Evolutionary conservation across 106 monocot genomes (phyloP), one percentile per base, ranked within the genome.

Genomic region (Allium fistulosum): DNA sequence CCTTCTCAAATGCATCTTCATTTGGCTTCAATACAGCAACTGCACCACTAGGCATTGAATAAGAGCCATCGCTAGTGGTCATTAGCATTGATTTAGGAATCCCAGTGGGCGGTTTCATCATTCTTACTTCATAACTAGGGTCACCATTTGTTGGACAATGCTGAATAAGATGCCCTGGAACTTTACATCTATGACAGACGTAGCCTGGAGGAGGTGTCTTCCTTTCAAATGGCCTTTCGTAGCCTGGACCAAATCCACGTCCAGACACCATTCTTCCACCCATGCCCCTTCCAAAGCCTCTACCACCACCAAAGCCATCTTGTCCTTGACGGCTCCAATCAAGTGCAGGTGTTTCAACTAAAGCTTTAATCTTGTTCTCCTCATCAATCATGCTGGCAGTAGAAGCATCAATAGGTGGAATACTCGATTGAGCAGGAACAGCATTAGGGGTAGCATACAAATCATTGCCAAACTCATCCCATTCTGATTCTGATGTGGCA

Each of bases 401-500:
- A 75, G 71, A 59, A 51, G 71, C 58, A 77, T 86, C 85, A 65
- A 74, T 68, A 18, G 67, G 72, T 58, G 76, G 74, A 69, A 74
- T 81, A 73, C 14, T 62, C 15, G 70, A 58, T 69, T 86, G 92
- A 62, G 78, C 52, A 72, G 78, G 80, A 48, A 69, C 62, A n/a
- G 55, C 79, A 70, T 86, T 91, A 72, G 88, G 84, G 49, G 81
- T 77, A 75, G 86, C 82, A 80, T 97, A 97, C 45, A 92, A 75
- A 62, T 97, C 97, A 74, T 84, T 92, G 17, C 97, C 97, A 76
- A 97, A 97, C 46, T 90, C 97, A 87, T 97, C 97, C 92, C 92
- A 97, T 65, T 92, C 97, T 49, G 82, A 84, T 61, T 97, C 96
- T 76, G 22, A 22, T 22, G 22, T 22, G 22, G 22, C 22, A 22